Percentiles rank a stretch among this genome's conserved stretches.
Conservation (phyloP, 331 rosid genomes). For the Malus hybrid region DNA sequence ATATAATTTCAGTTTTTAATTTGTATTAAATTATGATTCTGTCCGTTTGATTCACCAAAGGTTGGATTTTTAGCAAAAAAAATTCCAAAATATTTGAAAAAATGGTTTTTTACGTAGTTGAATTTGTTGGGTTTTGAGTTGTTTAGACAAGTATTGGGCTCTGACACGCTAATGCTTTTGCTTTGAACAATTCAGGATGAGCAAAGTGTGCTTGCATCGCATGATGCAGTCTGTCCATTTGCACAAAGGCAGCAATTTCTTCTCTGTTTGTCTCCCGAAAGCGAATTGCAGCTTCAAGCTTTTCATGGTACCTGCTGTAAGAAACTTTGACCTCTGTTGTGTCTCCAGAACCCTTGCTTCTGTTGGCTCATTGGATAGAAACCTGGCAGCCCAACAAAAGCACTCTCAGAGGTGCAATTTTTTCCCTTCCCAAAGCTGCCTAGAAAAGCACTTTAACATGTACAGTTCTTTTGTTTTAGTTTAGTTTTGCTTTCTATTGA, state of each 20-base stretch:
- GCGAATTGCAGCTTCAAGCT: conserved; percentile 28
- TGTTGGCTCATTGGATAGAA: conserved; percentile 30
- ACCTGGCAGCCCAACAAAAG: conserved; percentile 10
- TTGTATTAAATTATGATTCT: neutral
- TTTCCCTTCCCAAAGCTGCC: neutral
- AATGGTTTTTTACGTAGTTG: neutral
- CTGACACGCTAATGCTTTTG: neutral
- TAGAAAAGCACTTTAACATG: neutral
- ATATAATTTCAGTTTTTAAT: neutral
- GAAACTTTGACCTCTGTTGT: conserved; percentile 14
- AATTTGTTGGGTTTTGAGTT: neutral
- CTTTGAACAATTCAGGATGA: conserved; percentile 33
- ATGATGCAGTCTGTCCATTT: conserved; percentile 19
- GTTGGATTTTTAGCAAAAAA: neutral
- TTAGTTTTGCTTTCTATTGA: neutral
- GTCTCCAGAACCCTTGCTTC: conserved; percentile 27
- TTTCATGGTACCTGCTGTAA: conserved; percentile 31
- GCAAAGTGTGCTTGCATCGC: conserved; percentile 22
- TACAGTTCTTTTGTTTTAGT: neutral
- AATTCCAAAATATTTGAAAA: neutral
- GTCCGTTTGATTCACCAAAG: neutral
- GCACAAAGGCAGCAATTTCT: conserved; percentile 27
- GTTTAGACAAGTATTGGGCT: neutral
- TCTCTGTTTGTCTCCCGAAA: conserved; percentile 29
- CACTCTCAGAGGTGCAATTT: conserved; percentile 37